phyloP scores from a whole-genome alignment of 495 filamentous ascomycete species.

The Talaromyces stipitatus region DNA sequence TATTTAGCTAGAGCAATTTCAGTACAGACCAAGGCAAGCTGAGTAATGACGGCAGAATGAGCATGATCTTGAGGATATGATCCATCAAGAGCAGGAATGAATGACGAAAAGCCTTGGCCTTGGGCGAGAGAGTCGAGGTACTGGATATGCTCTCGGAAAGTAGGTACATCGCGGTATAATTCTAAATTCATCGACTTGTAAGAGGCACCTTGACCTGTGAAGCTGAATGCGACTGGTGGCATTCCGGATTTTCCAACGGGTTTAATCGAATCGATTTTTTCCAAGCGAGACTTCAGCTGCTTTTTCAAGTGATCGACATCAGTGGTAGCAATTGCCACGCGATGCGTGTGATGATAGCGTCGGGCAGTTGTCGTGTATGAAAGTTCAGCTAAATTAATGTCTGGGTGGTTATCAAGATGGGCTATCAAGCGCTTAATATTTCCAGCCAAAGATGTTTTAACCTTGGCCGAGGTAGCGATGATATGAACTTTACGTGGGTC shows the following conservation, averaged over 20 bases:
- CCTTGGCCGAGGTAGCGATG: slow-evolving; percentile 28
- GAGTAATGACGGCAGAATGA: slow-evolving; percentile 14
- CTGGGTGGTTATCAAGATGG: slow-evolving; percentile 20
- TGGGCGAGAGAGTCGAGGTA: slow-evolving; percentile 17
- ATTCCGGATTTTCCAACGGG: slow-evolving; percentile 1
- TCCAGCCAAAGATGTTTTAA: slow-evolving; percentile 19
- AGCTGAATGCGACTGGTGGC: slow-evolving; percentile 47
- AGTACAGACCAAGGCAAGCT: slow-evolving; percentile 9
- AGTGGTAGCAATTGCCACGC: slow-evolving; percentile 24
- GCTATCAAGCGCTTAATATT: slow-evolving; percentile 26
- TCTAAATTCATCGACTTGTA: slow-evolving; percentile 28
- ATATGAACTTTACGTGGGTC: slow-evolving; percentile 22
- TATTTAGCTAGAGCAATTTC: slow-evolving; percentile 18
- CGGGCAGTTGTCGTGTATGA: slow-evolving; percentile 35
- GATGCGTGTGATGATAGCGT: slow-evolving; percentile 28
- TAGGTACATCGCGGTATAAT: slow-evolving; percentile 17
- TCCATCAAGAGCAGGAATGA: slow-evolving; percentile 20
- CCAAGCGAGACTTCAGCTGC: slow-evolving; percentile 13
- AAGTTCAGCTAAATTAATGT: slow-evolving; percentile 22
- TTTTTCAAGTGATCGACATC: slow-evolving; percentile 7
- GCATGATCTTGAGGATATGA: slow-evolving; percentile 7
- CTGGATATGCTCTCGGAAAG: slow-evolving; percentile 18
- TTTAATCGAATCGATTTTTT: slow-evolving; percentile 8
- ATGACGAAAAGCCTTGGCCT: slow-evolving; percentile 18
- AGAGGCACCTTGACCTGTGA: slow-evolving; percentile 63